Evolutionary conservation across 2,329 filamentous ascomycete species (phyloP), one percentile per base, ranked within the genome.

Genomic region (Zymoseptoria passerinii): DNA sequence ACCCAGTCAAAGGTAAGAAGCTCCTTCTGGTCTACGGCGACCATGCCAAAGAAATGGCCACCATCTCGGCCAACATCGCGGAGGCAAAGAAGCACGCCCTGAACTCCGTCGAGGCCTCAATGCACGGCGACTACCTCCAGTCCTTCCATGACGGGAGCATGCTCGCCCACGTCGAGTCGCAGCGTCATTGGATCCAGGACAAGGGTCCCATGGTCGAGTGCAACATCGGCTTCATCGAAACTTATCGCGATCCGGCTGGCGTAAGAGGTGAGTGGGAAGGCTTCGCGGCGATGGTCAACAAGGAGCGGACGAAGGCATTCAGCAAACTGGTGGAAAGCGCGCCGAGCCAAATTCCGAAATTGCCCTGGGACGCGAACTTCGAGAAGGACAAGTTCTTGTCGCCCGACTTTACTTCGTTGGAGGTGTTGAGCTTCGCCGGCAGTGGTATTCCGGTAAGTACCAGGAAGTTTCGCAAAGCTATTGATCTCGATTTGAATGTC

Each of bases 351-450:
- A 96, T 99, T 54, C 90, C 91, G 6, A 84, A 95, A 62, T 78
- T 99, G 13, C 94, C 94, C 0, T 99, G 94, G 94, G 78, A 80
- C 40, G 82, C 83, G 52, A 88, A 90, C 0, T 99, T 97, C 65
- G 94, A 99, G 72, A 97, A 97, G 75, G 92, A 96, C 77, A 91
- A 88, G 69, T 99, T 99, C 74, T 76, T 95, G 40, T 92, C 90
- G 55, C 94, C 94, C 0, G 94, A 99, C 72, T 99, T 99, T 71
- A 97, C 94, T 0, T 94, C 89, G 8, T 80, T 97, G 1, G 94
- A 99, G 73, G 91, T 96, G 2, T 75, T 96, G 61, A 90, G 88
- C 0, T 96, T 96, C 66, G 81, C 83, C 20, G 81, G 82, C 8
- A 82, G 79, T 55, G 83, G 82, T 7, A 83, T 86, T 52, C 83